Conservation (phyloP, 495 filamentous ascomycete genomes). For the Tuber umbilicatum region DNA sequence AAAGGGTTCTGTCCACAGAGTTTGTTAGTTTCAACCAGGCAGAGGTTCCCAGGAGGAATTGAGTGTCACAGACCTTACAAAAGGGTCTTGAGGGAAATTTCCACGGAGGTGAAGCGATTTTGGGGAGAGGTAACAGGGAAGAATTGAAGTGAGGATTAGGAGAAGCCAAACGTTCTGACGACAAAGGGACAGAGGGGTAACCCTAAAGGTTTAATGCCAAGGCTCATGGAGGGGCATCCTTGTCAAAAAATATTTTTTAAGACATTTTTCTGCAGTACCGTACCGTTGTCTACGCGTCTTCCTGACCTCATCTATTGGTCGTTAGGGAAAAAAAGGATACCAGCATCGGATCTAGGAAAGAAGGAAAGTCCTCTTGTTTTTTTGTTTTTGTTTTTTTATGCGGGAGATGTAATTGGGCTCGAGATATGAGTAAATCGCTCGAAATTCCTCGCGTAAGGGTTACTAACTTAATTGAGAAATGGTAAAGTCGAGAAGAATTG, state of each 20-base stretch:
- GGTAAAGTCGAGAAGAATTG: background rate
- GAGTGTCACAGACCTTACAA: background rate
- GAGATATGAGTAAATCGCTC: background rate
- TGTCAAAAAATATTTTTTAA: background rate
- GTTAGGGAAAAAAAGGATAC: background rate
- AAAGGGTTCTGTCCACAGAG: background rate
- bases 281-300: too few relatives aligned
- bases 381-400: background rate
- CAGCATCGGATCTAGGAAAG: background rate
- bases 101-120: background rate
- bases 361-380: background rate
- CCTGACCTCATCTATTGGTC: background rate
- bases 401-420: background rate
- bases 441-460: background rate
- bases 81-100: background rate
- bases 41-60: background rate
- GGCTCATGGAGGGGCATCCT: background rate
- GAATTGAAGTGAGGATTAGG: background rate
- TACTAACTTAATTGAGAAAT: background rate
- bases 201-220: background rate
- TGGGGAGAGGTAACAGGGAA: background rate
- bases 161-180: background rate
- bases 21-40: background rate
- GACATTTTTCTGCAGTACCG: background rate
- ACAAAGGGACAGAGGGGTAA: background rate